Conservation (phyloP, 495 filamentous ascomycete genomes). For the Penicillium paradoxum region DNA sequence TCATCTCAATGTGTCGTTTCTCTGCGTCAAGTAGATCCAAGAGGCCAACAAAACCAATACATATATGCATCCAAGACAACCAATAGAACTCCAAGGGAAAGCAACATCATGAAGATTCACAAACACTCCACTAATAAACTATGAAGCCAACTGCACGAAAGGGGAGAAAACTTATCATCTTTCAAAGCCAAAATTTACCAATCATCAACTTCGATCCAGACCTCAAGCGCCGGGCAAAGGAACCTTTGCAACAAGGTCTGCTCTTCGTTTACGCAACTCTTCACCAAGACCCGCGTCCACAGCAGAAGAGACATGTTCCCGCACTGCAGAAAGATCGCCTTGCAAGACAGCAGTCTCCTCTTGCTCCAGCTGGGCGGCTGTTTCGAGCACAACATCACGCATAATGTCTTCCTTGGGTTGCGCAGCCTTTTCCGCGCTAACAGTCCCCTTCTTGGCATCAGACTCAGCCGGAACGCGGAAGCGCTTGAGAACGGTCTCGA, state of each 20-base stretch:
- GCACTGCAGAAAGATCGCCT: conserved; percentile 19
- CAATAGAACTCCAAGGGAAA: background rate
- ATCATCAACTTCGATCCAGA: background rate
- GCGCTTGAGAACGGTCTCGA: conserved; percentile 80
- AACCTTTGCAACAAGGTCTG: conserved; percentile 18
- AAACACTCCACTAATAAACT: background rate
- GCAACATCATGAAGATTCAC: background rate
- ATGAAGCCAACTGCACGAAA: background rate
- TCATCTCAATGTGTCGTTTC: background rate
- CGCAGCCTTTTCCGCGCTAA: conserved; percentile 7
- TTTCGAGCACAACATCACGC: conserved; percentile 34
- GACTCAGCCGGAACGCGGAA: conserved; percentile 52
- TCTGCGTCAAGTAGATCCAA: background rate
- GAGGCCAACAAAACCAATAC: background rate
- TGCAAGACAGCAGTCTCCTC: conserved; percentile 30
- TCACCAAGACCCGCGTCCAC: conserved; percentile 23
- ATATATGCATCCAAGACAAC: background rate
- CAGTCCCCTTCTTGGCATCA: conserved; percentile 6
- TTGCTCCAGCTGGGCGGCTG: conserved; percentile 31
- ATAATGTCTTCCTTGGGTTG: conserved; percentile 24
- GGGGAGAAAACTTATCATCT: too few species aligned
- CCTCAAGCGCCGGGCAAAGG: conserved; percentile 15
- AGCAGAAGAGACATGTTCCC: conserved; percentile 24
- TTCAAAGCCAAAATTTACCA: too few species aligned
- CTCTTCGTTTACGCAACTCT: conserved; percentile 28